Evolutionary conservation across 2,329 filamentous ascomycete genomes (phyloP), one percentile per base, ranked within the genome.

Genomic region (Claviceps monticola): DNA sequence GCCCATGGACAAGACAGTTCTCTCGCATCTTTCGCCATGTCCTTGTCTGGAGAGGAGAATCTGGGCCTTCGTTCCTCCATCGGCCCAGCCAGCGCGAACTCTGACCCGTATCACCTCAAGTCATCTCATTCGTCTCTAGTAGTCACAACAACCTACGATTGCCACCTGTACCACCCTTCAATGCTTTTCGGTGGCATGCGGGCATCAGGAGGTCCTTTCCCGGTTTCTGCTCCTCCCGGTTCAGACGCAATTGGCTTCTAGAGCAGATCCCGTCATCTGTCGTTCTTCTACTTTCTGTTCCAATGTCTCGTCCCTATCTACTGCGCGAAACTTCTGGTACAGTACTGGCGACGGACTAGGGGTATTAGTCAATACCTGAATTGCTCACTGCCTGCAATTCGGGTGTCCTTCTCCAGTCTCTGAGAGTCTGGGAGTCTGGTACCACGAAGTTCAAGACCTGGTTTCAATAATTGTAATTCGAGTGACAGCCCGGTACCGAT

Each of bases 131-230:
- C 51, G 51, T 46, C 17, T 34, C 52, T 17, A 38, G 9, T 51
- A 49, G 50, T 46, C 51, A 48, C 49, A 55, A 48, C 49, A 55
- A 51, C 51, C 49, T 46, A 48, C 19, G 45, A 49, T 36, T 38
- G 37, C 48, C 53, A 51, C 51, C 37, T 8, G 37, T 34, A 34
- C n/a, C 23, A 23, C 47, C 37, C 41, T 19, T 34, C 43, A 48
- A n/a, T 43, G 44, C 37, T 21, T 45, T 17, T 39, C 13, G 16
- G 19, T 34, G 39, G 50, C 14, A 36, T 36, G 8, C n/a, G n/a
- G 19, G 5, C n/a, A 46, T 29, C 7, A 38, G 5, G 36, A 48
- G 21, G 36, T 23, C 19, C n/a, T 8, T 14, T 26, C 3, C 23
- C 8, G 21, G 46, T 38, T 39, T 8, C 46, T 38, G 36, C 36